Evolutionary conservation across 208 protist species (phyloP).

Genomic region (Leishmania tropica): DNA sequence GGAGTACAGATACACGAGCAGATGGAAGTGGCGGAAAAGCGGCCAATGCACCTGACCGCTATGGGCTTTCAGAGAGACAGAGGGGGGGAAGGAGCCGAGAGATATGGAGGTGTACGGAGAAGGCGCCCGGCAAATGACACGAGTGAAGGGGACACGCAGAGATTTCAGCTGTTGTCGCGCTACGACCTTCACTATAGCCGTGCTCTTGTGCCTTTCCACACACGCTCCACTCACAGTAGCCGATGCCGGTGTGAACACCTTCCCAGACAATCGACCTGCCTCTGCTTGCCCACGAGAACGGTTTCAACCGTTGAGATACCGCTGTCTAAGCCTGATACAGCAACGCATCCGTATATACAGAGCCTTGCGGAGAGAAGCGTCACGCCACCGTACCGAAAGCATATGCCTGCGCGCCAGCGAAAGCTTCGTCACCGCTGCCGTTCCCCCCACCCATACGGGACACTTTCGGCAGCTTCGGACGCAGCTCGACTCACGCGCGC

Average conservation of each 20-base stretch:
- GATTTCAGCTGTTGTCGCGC: neutral
- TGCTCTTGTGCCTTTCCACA: neutral
- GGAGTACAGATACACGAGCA: slow-evolving; percentile 2
- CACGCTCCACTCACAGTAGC: neutral
- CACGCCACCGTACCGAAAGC: neutral
- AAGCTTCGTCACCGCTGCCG: neutral
- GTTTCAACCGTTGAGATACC: neutral
- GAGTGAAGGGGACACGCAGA: neutral
- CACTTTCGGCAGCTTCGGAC: neutral
- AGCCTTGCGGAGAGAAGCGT: neutral
- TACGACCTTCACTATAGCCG: neutral
- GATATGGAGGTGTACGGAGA: slow-evolving; percentile 2
- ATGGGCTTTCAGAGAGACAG: neutral
- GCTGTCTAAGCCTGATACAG: neutral
- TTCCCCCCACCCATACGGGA: neutral
- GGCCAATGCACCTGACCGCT: neutral
- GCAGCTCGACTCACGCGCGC: neutral
- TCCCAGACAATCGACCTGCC: neutral
- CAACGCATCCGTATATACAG: neutral
- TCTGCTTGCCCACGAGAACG: neutral
- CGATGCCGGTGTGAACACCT: neutral
- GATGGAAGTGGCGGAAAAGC: slow-evolving; percentile 5
- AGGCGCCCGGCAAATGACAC: neutral
- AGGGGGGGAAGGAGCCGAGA: slow-evolving; percentile 3
- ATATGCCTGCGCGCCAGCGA: neutral